These are phyloP conservation scores for Grosmannia penicillata DNA, from an alignment of 2,329 filamentous ascomycete genomes.

Conservation along the genomic window DNA sequence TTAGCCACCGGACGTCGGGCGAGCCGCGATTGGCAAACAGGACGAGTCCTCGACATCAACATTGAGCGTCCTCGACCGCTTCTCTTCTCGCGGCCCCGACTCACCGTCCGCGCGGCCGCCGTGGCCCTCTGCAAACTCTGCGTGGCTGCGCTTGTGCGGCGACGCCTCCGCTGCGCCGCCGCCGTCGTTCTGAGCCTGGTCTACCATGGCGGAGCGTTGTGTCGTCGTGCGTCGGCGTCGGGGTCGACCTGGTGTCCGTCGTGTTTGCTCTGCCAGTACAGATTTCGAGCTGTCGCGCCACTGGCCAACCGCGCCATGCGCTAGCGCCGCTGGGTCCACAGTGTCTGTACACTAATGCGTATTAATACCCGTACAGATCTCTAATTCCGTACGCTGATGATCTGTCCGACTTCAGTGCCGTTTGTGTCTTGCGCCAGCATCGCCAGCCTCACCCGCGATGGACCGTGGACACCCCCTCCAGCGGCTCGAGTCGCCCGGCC, in stretches of 20 bases:
- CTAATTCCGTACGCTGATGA: too few relatives aligned
- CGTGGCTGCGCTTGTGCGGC: conserved; percentile 40
- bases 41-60: too few relatives aligned
- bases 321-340: too few relatives aligned
- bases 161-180: conserved; percentile 18
- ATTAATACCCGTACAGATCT: too few relatives aligned
- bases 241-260: conserved; percentile 8
- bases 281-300: too few relatives aligned
- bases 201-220: conserved; percentile 4
- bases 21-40: too few relatives aligned
- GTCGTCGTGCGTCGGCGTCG: not conserved
- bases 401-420: not conserved
- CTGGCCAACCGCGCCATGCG: not conserved
- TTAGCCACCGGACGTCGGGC: too few relatives aligned
- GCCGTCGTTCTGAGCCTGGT: conserved; percentile 14
- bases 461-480: conserved; percentile 43
- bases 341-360: too few relatives aligned
- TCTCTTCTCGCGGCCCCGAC: not conserved
- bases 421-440: too few relatives aligned
- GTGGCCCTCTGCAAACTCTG: conserved; percentile 34
- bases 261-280: conserved; percentile 7
- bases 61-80: not conserved
- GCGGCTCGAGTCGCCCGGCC: conserved; percentile 49
- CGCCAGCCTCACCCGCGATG: too few relatives aligned
- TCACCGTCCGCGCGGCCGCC: not conserved